Conservation (phyloP, 2,329 filamentous ascomycete species). For the Penicillium sp. region DNA sequence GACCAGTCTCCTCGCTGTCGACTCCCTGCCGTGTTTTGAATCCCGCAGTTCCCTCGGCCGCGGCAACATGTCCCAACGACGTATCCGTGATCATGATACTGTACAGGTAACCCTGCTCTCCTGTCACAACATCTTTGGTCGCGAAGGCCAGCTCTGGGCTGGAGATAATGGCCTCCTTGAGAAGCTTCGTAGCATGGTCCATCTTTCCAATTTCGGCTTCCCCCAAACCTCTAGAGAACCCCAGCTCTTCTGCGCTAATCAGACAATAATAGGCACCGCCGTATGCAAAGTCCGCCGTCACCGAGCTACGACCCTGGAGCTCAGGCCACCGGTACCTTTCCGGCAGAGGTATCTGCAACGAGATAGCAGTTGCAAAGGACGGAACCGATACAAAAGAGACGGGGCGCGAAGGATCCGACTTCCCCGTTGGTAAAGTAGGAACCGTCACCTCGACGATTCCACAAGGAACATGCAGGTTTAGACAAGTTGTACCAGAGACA, state of each 20-base stretch:
- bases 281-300: conserved; percentile 39
- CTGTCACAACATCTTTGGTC: conserved; percentile 3
- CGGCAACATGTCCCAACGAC: conserved; percentile 24
- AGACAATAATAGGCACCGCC: conserved; percentile 47
- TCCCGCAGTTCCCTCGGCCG: conserved; percentile 20
- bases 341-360: conserved; percentile 31
- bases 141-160: conserved; percentile 8
- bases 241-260: conserved; percentile 36
- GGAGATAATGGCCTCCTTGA: conserved; percentile 31
- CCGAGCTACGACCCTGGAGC: conserved; percentile 23
- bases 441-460: conserved; percentile 43
- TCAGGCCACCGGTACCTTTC: conserved; percentile 37
- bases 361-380: conserved; percentile 37
- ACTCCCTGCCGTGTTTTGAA: conserved; percentile 17
- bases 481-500: conserved; percentile 18
- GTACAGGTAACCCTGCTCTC: conserved; percentile 16
- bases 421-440: conserved; percentile 31
- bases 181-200: conserved; percentile 28
- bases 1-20: conserved; percentile 38
- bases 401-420: conserved; percentile 37
- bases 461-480: conserved; percentile 46
- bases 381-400: conserved; percentile 44
- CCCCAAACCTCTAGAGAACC: conserved; percentile 32
- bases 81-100: conserved; percentile 17
- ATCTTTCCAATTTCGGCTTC: conserved; percentile 30